These are phyloP conservation scores for Pseudogymnoascus sp. DNA, from an alignment of 2,329 filamentous ascomycete species.

Conservation along the genomic window DNA sequence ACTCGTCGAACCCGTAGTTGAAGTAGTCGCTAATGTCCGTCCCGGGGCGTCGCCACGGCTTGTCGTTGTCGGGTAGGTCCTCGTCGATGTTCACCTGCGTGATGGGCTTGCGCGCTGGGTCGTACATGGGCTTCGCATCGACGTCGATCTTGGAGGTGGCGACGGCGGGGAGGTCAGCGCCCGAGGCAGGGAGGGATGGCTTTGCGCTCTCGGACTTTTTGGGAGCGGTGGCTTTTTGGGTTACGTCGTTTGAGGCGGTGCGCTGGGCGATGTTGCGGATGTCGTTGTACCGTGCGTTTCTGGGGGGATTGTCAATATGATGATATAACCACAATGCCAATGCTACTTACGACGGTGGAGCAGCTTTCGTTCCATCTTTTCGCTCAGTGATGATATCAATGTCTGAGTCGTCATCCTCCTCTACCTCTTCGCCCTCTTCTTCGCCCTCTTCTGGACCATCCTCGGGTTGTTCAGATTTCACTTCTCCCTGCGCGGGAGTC, in stretches of 20 bases:
- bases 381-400: constrained; percentile 63
- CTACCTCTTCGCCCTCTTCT: constrained; percentile 45
- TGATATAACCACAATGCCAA: background rate
- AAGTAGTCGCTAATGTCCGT: constrained; percentile 96
- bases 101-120: constrained; percentile 71
- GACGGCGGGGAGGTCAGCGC: constrained; percentile 53
- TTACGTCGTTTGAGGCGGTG: constrained; percentile 44
- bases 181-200: constrained; percentile 33
- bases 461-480: constrained; percentile 29
- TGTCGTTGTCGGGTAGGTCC: constrained; percentile 58
- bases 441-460: constrained; percentile 24
- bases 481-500: constrained; percentile 19
- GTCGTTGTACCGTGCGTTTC: constrained; percentile 56
- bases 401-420: constrained; percentile 59
- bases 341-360: constrained; percentile 47
- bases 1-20: constrained; percentile 98
- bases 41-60: constrained; percentile 91
- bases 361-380: constrained; percentile 55
- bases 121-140: constrained; percentile 72
- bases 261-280: constrained; percentile 59
- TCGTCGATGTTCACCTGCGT: constrained; percentile 68
- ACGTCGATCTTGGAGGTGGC: constrained; percentile 79
- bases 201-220: constrained; percentile 38
- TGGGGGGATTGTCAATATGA: constrained; percentile 27
- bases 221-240: constrained; percentile 36